These are phyloP conservation scores for Paxillus ammoniavirescens DNA, from an alignment of 768 basidiomycete species.

Conservation along the genomic window DNA sequence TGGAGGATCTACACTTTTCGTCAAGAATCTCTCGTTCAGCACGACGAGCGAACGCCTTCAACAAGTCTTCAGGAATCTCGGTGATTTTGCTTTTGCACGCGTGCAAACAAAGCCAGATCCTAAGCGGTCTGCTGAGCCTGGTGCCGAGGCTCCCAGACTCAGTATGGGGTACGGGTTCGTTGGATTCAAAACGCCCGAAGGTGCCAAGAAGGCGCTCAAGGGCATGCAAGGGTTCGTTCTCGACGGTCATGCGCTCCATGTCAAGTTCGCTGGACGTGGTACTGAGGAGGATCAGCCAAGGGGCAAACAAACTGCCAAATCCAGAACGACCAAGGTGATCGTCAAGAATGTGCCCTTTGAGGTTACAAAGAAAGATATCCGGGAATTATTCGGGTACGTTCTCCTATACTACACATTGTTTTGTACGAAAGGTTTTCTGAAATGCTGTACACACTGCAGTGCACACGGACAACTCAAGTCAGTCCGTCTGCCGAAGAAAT, in stretches of 20 bases:
- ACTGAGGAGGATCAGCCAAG: conserved; percentile 53
- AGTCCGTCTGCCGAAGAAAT: conserved; percentile 88
- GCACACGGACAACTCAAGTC: conserved; percentile 93
- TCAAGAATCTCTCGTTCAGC: conserved; percentile 95
- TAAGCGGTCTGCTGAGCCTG: conserved; percentile 46
- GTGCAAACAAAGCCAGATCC: conserved; percentile 91
- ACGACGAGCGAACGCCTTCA: conserved; percentile 75
- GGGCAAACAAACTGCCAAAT: conserved; percentile 43
- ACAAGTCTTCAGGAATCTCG: conserved; percentile 68
- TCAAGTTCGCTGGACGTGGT: conserved; percentile 86
- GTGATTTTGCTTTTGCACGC: conserved; percentile 82
- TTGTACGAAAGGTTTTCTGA: neutral
- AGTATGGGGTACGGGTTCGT: conserved; percentile 98
- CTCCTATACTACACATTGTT: neutral
- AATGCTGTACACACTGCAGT: conserved; percentile 37
- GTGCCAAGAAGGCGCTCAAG: conserved; percentile 70
- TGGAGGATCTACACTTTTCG: conserved; percentile 80
- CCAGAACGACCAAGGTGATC: conserved; percentile 87
- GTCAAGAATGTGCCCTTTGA: conserved; percentile 99
- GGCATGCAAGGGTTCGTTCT: conserved; percentile 80
- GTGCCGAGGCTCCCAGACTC: conserved; percentile 47
- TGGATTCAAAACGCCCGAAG: conserved; percentile 77
- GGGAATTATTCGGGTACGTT: conserved; percentile 85
- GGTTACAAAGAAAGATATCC: conserved; percentile 87
- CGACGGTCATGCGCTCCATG: conserved; percentile 82